These are phyloP conservation scores for Aspergillus novoparasiticus DNA, from an alignment of 2,329 filamentous ascomycete genomes.

Conservation along the genomic window DNA sequence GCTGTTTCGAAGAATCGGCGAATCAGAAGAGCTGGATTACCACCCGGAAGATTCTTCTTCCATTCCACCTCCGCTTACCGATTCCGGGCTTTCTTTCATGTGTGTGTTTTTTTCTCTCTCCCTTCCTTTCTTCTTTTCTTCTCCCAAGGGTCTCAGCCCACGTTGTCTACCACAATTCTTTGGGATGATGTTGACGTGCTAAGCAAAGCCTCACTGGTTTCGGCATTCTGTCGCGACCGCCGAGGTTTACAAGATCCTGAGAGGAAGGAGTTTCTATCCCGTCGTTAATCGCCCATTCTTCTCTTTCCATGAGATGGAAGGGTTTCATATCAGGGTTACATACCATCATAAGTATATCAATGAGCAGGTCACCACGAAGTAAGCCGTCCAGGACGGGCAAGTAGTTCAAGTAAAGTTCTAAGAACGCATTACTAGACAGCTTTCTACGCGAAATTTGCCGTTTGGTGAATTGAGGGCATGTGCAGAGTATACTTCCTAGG, in stretches of 20 bases:
- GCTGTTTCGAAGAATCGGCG: conserved; percentile 20
- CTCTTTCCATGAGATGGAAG: conserved; percentile 47
- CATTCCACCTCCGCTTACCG: conserved; percentile 20
- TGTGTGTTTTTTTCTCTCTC: conserved; percentile 22
- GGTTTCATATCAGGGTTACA: conserved; percentile 56
- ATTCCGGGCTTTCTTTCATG: conserved; percentile 13
- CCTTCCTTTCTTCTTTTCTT: conserved; percentile 15
- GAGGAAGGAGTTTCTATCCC: conserved; percentile 41
- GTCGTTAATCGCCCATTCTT: conserved; percentile 55
- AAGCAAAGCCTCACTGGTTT: conserved; percentile 43
- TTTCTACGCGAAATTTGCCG: background rate
- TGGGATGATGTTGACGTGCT: conserved; percentile 44
- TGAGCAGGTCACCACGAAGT: background rate
- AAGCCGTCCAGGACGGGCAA: background rate
- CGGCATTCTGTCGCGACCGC: conserved; percentile 50
- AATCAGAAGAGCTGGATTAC: conserved; percentile 40
- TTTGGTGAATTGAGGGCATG: background rate
- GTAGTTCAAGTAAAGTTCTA: background rate
- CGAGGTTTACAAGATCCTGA: conserved; percentile 43
- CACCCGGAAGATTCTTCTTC: conserved; percentile 41
- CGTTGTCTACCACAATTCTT: conserved; percentile 35
- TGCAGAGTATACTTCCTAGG: background rate
- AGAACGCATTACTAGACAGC: no score
- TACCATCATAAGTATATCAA: conserved; percentile 13
- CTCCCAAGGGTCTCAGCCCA: conserved; percentile 43